phyloP scores from a whole-genome alignment of 208 protist genomes.

The Leishmania martiniquensis region DNA sequence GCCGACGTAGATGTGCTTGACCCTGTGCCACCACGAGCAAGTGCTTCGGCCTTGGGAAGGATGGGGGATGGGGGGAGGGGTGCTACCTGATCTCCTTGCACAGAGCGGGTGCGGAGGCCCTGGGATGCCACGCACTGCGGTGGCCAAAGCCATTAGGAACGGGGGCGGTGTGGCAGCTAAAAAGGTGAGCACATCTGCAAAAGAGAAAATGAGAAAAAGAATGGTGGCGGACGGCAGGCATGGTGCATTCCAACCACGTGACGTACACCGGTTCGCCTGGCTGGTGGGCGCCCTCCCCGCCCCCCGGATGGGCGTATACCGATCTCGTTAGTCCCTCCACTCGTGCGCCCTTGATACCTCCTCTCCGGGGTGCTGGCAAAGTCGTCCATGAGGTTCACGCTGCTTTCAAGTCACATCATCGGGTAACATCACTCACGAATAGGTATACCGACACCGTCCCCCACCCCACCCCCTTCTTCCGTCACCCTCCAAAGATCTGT shows the following conservation, averaged over 20 bases:
- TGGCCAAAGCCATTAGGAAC: background rate
- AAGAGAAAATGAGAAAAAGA: background rate
- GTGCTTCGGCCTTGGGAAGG: background rate
- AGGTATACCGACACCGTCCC: background rate
- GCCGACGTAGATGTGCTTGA: background rate
- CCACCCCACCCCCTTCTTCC: too few relatives aligned
- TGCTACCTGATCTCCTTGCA: background rate
- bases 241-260: background rate
- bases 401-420: background rate
- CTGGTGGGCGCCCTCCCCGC: too few relatives aligned
- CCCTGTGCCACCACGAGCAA: background rate
- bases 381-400: background rate
- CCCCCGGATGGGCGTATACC: background rate
- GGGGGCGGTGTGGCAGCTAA: background rate
- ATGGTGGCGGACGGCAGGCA: background rate
- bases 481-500: background rate
- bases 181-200: background rate
- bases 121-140: background rate
- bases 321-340: background rate
- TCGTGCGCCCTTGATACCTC: background rate
- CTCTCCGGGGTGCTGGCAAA: background rate
- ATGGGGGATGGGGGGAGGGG: too few relatives aligned
- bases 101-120: background rate
- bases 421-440: background rate
- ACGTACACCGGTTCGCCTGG: background rate